These are phyloP conservation scores for Abortiporus biennis DNA, from an alignment of 1,284 basidiomycete species.

Conservation along the genomic window DNA sequence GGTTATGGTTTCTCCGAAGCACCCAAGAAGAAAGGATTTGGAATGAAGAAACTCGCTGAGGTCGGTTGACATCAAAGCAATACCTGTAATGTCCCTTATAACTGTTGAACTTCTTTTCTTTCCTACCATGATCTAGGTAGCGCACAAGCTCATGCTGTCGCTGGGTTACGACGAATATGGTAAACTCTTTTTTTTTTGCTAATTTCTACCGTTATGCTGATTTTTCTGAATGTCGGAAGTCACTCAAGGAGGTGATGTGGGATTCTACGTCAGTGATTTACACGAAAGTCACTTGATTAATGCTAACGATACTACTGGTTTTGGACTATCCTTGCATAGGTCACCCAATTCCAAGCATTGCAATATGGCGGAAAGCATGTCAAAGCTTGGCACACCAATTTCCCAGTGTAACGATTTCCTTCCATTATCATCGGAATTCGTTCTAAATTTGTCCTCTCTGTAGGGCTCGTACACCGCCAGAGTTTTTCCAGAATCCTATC, in stretches of 20 bases:
- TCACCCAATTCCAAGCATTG: slow-evolving; percentile 22
- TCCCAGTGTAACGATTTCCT: slow-evolving; percentile 19
- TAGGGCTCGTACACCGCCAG: slow-evolving; percentile 17
- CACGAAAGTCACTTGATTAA: too few relatives aligned
- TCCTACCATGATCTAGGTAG: background rate
- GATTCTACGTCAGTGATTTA: slow-evolving; percentile 13
- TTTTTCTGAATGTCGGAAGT: slow-evolving; percentile 8
- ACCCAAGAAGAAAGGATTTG: slow-evolving; percentile 24
- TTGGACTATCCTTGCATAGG: slow-evolving; percentile 13
- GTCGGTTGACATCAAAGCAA: slow-evolving; percentile 6
- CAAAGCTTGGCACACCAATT: slow-evolving; percentile 32
- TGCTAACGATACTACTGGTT: too few relatives aligned
- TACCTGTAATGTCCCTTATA: too few relatives aligned
- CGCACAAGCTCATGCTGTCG: slow-evolving; percentile 12
- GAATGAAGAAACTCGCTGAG: slow-evolving; percentile 21
- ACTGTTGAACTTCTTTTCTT: too few relatives aligned
- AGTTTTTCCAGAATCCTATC: slow-evolving; percentile 17
- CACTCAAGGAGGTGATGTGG: slow-evolving; percentile 19
- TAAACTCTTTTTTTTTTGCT: slow-evolving; percentile 3
- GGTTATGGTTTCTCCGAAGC: slow-evolving; percentile 26
- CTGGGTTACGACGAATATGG: slow-evolving; percentile 25
- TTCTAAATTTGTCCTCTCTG: background rate
- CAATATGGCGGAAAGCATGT: slow-evolving; percentile 25
- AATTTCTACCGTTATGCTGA: background rate
- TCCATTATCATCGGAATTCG: background rate